These are phyloP conservation scores for bread wheat (Triticum aestivum) DNA, from an alignment of 176 grass and related monocot species.

Conservation along the genomic window DNA sequence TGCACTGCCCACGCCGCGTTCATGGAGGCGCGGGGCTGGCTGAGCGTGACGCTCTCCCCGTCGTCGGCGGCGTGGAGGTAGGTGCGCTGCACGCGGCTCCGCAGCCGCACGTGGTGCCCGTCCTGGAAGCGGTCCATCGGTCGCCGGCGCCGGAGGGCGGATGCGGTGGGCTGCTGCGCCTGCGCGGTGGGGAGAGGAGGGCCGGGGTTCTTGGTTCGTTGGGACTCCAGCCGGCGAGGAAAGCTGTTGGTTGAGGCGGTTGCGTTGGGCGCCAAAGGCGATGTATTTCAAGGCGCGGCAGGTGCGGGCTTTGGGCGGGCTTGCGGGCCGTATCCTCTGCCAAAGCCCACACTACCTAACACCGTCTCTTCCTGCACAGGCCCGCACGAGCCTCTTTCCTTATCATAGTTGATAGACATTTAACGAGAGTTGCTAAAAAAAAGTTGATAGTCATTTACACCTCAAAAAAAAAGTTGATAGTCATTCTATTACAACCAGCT, in stretches of 20 bases:
- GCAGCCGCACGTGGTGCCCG: not conserved
- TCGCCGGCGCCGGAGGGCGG: not conserved
- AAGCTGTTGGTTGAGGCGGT: not conserved
- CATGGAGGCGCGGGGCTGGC: not conserved
- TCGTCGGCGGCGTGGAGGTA: constrained; percentile 22
- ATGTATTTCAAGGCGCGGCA: not conserved
- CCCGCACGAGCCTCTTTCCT: too few relatives aligned
- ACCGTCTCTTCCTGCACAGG: not conserved
- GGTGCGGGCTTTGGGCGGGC: not conserved
- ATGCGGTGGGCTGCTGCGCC: not conserved
- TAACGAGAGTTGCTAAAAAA: too few relatives aligned
- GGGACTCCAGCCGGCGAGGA: not conserved
- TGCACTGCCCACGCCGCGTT: not conserved
- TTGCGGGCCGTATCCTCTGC: not conserved
- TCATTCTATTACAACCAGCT: too few relatives aligned
- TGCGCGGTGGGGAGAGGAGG: not conserved
- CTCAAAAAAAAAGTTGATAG: too few relatives aligned
- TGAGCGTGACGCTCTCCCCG: not conserved
- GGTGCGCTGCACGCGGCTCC: not conserved
- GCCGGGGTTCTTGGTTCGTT: not conserved
- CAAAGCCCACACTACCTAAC: not conserved
- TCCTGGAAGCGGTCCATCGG: constrained; percentile 14
- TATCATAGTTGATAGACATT: too few relatives aligned
- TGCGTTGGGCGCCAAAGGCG: not conserved
- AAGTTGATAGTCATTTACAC: too few relatives aligned